A percentile compares a stretch with the other conserved stretches of the same genome.
Conservation (phyloP, 1,284 basidiomycete species). For the Pisolithus thermaeus region DNA sequence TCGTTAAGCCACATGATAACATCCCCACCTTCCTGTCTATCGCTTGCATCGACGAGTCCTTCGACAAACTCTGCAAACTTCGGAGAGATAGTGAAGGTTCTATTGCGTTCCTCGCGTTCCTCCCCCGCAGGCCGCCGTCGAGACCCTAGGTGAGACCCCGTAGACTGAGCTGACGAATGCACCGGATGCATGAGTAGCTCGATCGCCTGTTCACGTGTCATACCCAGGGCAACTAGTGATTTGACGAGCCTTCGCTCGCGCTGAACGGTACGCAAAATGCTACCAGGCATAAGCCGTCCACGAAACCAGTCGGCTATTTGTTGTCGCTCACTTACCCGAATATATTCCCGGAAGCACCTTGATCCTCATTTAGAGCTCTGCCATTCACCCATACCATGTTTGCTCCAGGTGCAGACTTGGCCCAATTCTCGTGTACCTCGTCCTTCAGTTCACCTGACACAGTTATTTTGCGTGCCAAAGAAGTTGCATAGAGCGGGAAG, state of each 20-base stretch:
- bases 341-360: slow-evolving; percentile 50
- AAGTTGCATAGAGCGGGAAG: slow-evolving; percentile 79
- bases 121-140: neutral
- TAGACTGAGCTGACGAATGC: slow-evolving; percentile 13
- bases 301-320: neutral
- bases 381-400: slow-evolving; percentile 81
- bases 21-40: slow-evolving; percentile 72
- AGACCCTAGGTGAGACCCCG: neutral
- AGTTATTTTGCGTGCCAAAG: slow-evolving; percentile 61
- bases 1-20: slow-evolving; percentile 88
- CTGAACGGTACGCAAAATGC: slow-evolving; percentile 64
- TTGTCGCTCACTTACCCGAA: slow-evolving; percentile 42
- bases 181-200: slow-evolving; percentile 64
- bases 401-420: slow-evolving; percentile 46
- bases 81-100: slow-evolving; percentile 16
- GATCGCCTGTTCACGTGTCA: slow-evolving; percentile 61
- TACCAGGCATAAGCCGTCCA: slow-evolving; percentile 21
- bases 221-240: slow-evolving; percentile 56
- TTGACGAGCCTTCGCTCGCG: slow-evolving; percentile 67
- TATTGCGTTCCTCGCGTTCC: slow-evolving; percentile 6
- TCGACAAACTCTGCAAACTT: slow-evolving; percentile 50
- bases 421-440: slow-evolving; percentile 56
- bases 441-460: slow-evolving; percentile 46
- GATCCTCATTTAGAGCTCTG: slow-evolving; percentile 49
- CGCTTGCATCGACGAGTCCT: slow-evolving; percentile 82